Evolutionary conservation across 352 stramenopile species (phyloP), one percentile per base, ranked within the genome.

Genomic region (Phytophthora parvispora): DNA sequence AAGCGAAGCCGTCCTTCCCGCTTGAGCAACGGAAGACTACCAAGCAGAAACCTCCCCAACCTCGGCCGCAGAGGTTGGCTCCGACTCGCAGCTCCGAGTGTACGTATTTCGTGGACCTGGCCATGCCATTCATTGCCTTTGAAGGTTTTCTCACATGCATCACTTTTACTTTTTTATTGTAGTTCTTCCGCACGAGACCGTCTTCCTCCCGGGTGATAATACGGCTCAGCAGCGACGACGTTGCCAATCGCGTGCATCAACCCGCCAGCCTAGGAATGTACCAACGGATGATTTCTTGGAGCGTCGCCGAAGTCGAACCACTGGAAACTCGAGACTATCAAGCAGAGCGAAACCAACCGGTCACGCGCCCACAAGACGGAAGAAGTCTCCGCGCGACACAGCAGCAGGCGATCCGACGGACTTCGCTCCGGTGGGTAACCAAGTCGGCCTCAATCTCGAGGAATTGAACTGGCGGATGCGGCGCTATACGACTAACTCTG

Each of bases 401-500:
- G 18, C 50, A 45, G 25, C 31, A 56, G 32, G 50, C 13, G 48
- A 63, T 28, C 50, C 53, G 18, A 61, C 56, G n/a, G 61, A 64
- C 31, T 72, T 54, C 12, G 42, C 63, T 15, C 45, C 45, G 49
- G 68, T 80, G 49, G 61, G 64, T 63, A 75, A 51, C 31, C 57
- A 75, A 42, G 69, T 74, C n/a, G 67, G 67, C 24, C 51, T 80
- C 28, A 52, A 59, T 62, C 60, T 77, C 25, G 72, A 80, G 59
- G 64, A 78, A 63, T 49, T 83, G n/a, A 80, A 78, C 68, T 75
- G 52, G n/a, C 62, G 67, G 16, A 57, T 79, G 63, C 70, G 74
- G 51, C 66, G 71, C 20, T 65, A 72, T 45, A 78, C 69, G 40
- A 78, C 69, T 47, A 70, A 77, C 72, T 65, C 72, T 49, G 55